Conservation (phyloP, 2,329 filamentous ascomycete species). For the Plectosphaerella plurivora region DNA sequence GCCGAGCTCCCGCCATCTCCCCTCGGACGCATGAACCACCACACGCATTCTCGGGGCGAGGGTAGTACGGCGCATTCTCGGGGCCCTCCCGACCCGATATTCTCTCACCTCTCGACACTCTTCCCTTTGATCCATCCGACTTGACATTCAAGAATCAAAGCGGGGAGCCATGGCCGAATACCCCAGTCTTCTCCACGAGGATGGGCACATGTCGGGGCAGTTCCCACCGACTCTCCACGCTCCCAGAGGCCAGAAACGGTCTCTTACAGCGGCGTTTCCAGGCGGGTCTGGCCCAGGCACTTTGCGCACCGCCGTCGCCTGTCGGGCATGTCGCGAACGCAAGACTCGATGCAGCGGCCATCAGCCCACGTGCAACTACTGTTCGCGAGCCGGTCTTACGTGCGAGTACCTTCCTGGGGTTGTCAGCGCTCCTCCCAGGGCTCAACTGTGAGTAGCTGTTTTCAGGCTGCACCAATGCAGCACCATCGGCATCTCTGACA, state of each 20-base stretch:
- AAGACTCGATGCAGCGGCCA: conserved; percentile 4
- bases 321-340: conserved; percentile 2
- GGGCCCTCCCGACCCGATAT: too few relatives aligned
- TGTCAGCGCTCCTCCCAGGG: not conserved
- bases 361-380: conserved; percentile 3
- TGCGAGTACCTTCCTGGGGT: conserved; percentile 2
- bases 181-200: too few relatives aligned
- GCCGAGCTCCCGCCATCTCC: too few relatives aligned
- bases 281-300: not conserved
- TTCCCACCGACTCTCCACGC: too few relatives aligned
- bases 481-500: not conserved
- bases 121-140: too few relatives aligned
- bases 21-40: too few relatives aligned
- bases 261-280: not conserved
- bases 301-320: conserved; percentile 2
- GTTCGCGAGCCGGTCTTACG: conserved; percentile 1
- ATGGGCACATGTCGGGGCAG: too few relatives aligned
- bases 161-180: too few relatives aligned
- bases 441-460: not conserved
- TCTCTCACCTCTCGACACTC: too few relatives aligned
- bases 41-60: too few relatives aligned
- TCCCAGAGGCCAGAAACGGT: not conserved
- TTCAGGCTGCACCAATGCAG: not conserved
- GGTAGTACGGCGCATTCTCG: too few relatives aligned
- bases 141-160: too few relatives aligned